A percentile compares a stretch with the other conserved stretches of the same genome.
These are phyloP conservation scores for Blastobotrys serpentis DNA, from an alignment of 1,139 yeast species.

Conservation along the genomic window DNA sequence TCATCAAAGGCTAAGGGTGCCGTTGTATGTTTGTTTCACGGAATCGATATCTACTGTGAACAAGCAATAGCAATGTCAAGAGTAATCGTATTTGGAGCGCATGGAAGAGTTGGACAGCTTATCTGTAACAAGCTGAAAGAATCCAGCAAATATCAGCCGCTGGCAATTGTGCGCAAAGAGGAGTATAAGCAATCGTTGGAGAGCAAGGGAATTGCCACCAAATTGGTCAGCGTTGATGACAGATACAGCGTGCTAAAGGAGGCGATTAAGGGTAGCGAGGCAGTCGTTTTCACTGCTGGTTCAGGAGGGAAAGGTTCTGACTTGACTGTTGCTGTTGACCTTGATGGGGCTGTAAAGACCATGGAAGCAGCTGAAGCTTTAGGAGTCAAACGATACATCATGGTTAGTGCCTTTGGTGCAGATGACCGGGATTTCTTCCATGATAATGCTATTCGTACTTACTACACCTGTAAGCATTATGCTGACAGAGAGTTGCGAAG, in stretches of 20 bases:
- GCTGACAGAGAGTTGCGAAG: constrained; percentile 51
- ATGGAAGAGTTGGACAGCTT: constrained; percentile 57
- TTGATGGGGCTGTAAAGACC: constrained; percentile 61
- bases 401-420: constrained; percentile 59
- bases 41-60: no score
- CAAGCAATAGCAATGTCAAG: no score
- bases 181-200: constrained; percentile 46
- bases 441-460: constrained; percentile 40
- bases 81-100: constrained; percentile 58
- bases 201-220: constrained; percentile 41
- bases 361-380: constrained; percentile 54
- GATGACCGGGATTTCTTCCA: constrained; percentile 46
- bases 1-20: neutral
- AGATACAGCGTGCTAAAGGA: constrained; percentile 43
- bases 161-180: constrained; percentile 53
- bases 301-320: constrained; percentile 54
- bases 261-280: constrained; percentile 50
- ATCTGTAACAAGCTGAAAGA: constrained; percentile 37
- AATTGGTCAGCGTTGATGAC: constrained; percentile 42
- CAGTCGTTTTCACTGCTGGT: constrained; percentile 63
- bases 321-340: constrained; percentile 53
- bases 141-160: constrained; percentile 39
- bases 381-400: constrained; percentile 48
- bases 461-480: constrained; percentile 55
- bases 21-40: no score